A percentile compares a stretch with the other conserved stretches of the same genome.
Evolutionary conservation across 2,329 filamentous ascomycete genomes (phyloP).

Genomic region (Talaromyces islandicus): DNA sequence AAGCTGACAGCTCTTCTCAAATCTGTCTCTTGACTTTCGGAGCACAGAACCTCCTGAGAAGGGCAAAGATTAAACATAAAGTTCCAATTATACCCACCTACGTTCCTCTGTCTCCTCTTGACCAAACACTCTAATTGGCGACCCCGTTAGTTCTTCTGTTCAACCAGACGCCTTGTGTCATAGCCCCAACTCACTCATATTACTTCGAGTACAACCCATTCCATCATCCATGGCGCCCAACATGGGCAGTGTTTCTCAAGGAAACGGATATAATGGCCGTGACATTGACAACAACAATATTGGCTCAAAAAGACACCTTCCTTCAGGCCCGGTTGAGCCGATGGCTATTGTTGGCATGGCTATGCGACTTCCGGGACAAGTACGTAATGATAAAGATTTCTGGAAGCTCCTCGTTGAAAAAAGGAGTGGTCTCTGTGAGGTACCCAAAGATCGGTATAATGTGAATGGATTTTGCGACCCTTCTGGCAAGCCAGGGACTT

Average conservation of each 20-base stretch:
- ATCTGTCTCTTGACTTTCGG: neutral
- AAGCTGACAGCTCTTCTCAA: neutral
- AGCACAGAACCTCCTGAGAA: neutral
- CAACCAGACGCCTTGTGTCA: neutral
- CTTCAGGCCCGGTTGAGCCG: neutral
- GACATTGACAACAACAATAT: neutral
- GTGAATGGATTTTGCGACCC: constrained; percentile 6
- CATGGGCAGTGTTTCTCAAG: neutral
- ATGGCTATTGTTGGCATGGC: constrained; percentile 8
- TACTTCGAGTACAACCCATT: neutral
- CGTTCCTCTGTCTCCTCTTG: neutral
- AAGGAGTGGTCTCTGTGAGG: constrained; percentile 2
- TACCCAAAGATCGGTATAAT: constrained; percentile 13
- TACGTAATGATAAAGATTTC: constrained; percentile 5
- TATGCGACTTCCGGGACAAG: constrained; percentile 11
- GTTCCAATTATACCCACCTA: neutral
- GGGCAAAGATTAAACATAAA: neutral
- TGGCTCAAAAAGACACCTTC: neutral
- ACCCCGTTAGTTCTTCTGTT: neutral
- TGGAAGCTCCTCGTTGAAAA: constrained; percentile 12
- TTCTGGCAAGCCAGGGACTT: neutral
- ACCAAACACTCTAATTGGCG: neutral
- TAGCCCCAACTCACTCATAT: neutral
- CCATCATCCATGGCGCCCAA: neutral
- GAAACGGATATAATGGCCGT: neutral